phyloP scores from a whole-genome alignment of 805 yeast genomes.

The Lipomyces oligophaga region DNA sequence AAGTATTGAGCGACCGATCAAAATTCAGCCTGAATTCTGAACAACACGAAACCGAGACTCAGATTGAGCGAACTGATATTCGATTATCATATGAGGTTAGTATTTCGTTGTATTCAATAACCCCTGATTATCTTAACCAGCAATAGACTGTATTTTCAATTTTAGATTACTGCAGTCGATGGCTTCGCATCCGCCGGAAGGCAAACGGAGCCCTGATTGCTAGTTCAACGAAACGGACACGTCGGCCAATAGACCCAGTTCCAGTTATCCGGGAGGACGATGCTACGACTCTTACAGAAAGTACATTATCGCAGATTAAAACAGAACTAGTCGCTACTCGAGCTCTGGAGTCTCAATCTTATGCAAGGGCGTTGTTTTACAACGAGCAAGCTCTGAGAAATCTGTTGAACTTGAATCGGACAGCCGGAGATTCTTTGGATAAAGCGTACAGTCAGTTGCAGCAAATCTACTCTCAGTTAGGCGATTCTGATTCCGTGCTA shows the following conservation, averaged over 20 bases:
- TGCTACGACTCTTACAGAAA: slow-evolving; percentile 3
- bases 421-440: slow-evolving; percentile 31
- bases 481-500: slow-evolving; percentile 84
- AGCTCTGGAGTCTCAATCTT: slow-evolving; percentile 78
- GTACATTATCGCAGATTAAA: slow-evolving; percentile 7
- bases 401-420: slow-evolving; percentile 26
- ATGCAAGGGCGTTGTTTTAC: slow-evolving; percentile 81
- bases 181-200: slow-evolving; percentile 42
- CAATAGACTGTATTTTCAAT: slow-evolving; percentile 58
- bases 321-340: slow-evolving; percentile 63
- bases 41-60: too few relatives aligned
- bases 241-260: background rate
- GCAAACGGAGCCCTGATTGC: background rate
- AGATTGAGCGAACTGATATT: slow-evolving; percentile 43
- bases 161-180: slow-evolving; percentile 77
- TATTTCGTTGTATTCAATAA: background rate
- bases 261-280: slow-evolving; percentile 8
- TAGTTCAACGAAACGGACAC: slow-evolving; percentile 5
- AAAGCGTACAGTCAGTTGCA: slow-evolving; percentile 45
- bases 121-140: background rate
- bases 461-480: slow-evolving; percentile 76
- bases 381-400: slow-evolving; percentile 62
- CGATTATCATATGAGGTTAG: slow-evolving; percentile 57
- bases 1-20: slow-evolving; percentile 42
- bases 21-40: too few relatives aligned